Conservation (phyloP, 1,284 basidiomycete genomes). For the Rhodotorula sp. region DNA sequence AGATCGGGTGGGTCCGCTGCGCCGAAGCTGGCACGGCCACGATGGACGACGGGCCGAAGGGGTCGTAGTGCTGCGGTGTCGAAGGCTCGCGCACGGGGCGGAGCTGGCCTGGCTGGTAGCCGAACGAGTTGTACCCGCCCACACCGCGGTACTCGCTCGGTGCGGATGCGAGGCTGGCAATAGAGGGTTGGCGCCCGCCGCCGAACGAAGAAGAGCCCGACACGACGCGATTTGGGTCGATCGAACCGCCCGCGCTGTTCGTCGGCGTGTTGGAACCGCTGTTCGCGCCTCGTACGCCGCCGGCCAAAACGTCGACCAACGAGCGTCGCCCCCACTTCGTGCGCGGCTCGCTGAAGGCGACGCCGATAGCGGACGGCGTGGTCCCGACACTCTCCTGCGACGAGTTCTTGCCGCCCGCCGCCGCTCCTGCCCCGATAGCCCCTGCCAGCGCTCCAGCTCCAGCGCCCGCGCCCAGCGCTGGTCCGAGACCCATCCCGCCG, state of each 20-base stretch:
- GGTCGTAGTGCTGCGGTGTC: constrained; percentile 20
- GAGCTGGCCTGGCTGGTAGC: constrained; percentile 27
- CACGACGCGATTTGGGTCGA: neutral
- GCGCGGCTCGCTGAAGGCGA: constrained; percentile 36
- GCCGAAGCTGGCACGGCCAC: constrained; percentile 22
- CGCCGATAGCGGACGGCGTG: constrained; percentile 36
- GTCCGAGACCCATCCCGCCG: neutral
- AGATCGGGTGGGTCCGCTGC: constrained; percentile 10
- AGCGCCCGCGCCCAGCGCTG: neutral
- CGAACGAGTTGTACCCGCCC: constrained; percentile 31
- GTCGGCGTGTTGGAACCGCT: neutral
- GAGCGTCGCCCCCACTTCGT: constrained; percentile 35
- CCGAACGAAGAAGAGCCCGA: constrained; percentile 16
- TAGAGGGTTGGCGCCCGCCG: constrained; percentile 24
- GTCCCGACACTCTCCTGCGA: constrained; percentile 31
- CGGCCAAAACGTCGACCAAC: constrained; percentile 34
- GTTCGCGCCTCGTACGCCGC: constrained; percentile 18
- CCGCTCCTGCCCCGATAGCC: neutral
- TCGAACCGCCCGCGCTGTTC: neutral
- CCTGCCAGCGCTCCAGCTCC: neutral
- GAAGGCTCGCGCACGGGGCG: constrained; percentile 12
- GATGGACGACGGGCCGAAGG: constrained; percentile 22
- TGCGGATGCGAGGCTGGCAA: constrained; percentile 7
- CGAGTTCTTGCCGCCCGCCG: neutral
- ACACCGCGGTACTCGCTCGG: constrained; percentile 22